Evolutionary conservation across 495 filamentous ascomycete species (phyloP), one percentile per base, ranked within the genome.

Genomic region (Penicillium taxi): DNA sequence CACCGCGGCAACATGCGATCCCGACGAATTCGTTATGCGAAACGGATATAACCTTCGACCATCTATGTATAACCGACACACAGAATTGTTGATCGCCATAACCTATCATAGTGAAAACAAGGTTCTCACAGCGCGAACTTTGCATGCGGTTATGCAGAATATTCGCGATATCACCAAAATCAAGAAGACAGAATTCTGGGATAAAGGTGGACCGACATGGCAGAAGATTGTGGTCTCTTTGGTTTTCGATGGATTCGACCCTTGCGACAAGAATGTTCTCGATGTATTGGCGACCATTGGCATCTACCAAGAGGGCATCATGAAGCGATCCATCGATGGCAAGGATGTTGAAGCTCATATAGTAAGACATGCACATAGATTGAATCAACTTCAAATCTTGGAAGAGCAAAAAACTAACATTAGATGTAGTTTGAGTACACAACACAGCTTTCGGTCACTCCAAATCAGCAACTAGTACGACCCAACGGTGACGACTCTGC

Each of bases 61-160:
- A 14, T 79, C 89, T 29, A 98, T 96, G 90, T 98, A 96, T 64
- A 98, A 96, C 71, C 75, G 91, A 38, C 90, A 96, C 52, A 98
- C 91, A 0, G 91, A 98, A 61, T 74, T 98, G 18, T 70, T 96
- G 35, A 95, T 98, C 52, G 91, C 90, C 43, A 90, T 98, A 51
- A 98, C 91, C 26, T 96, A 94, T 67, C 95, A 95, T 66, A 96
- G 96, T 61, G 91, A 98, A 69, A 91, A 98, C 64, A 98, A 96
- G 66, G 77, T 82, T 9, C 74, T 98, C 37, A 90, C 89, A 6
- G 72, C 91, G 23, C 78, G 91, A 52, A 98, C 91, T 1, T 65
- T 98, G 30, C 90, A 98, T 55, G 86, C 89, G 54, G 90, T 93
- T 28, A 96, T 96, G 90, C 86, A 94, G 58, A 98, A 98, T 50